Percentiles rank a stretch among this genome's conserved stretches.
These are phyloP conservation scores for Quercus tomentella DNA, from an alignment of 331 rosid species.

Conservation along the genomic window DNA sequence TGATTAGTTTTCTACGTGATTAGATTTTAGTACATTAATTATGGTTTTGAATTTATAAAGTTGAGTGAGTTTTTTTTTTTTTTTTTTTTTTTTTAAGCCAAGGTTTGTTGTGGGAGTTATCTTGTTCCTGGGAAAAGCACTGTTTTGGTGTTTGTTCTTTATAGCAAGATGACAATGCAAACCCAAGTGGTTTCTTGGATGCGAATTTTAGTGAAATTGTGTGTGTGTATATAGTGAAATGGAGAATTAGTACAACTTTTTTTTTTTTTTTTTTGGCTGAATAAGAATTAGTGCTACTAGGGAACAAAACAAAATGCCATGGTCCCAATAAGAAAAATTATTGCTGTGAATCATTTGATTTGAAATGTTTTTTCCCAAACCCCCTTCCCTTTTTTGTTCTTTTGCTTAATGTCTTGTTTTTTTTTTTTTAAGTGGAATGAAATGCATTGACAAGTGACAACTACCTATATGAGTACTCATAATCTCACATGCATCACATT, in stretches of 20 bases:
- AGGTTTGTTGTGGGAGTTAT: not conserved
- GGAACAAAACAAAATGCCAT: conserved; percentile 2
- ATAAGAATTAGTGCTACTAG: too few species aligned
- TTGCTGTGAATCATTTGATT: not conserved
- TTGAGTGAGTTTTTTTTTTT: not conserved
- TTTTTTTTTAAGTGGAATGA: too few species aligned
- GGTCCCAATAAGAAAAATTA: conserved; percentile 14
- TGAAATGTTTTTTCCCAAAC: not conserved
- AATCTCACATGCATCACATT: too few species aligned
- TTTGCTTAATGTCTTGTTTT: too few species aligned
- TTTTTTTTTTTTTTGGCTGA: too few species aligned
- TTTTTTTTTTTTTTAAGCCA: not conserved
- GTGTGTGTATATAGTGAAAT: not conserved
- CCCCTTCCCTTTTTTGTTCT: too few species aligned
- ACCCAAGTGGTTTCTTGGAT: not conserved
- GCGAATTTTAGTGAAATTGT: not conserved
- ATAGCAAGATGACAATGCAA: not conserved
- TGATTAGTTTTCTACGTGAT: conserved; percentile 5
- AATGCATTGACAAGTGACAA: too few species aligned
- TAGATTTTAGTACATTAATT: not conserved
- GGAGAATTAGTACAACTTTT: too few species aligned
- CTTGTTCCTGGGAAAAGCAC: not conserved
- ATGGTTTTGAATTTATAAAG: not conserved
- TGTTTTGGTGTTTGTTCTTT: not conserved
- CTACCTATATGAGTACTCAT: too few species aligned